Conservation (phyloP, 2,329 filamentous ascomycete genomes). For the Fusarium bactridioides region DNA sequence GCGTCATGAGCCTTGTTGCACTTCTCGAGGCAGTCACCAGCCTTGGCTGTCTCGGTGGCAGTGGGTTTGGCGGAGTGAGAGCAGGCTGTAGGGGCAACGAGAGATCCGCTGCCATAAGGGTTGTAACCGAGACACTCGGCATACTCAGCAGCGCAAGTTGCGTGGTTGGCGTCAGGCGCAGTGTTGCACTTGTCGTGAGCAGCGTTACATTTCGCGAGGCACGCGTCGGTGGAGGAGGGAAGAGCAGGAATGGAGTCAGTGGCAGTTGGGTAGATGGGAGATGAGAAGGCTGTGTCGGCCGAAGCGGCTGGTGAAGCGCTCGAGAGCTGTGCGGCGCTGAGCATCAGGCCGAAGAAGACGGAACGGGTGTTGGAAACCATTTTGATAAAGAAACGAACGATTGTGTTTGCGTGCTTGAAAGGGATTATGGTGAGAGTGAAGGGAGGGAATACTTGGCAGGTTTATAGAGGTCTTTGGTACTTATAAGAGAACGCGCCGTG, state of each 20-base stretch:
- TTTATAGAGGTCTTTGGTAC: background rate
- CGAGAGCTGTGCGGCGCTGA: conserved; percentile 1
- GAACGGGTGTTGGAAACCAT: conserved; percentile 20
- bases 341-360: conserved; percentile 1
- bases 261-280: conserved; percentile 4
- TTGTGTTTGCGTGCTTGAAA: background rate
- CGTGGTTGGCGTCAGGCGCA: conserved; percentile 3
- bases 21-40: background rate
- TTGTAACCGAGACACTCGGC: conserved; percentile 4
- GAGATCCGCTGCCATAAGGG: background rate
- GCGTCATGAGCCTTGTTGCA: background rate
- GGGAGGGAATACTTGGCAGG: background rate
- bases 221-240: background rate
- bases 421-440: background rate
- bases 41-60: background rate
- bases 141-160: background rate
- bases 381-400: background rate
- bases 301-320: background rate
- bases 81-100: background rate
- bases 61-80: background rate
- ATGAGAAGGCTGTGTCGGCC: background rate
- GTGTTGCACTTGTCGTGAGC: background rate
- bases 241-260: background rate
- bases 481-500: background rate
- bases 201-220: background rate